phyloP scores from a whole-genome alignment of 805 yeast genomes.

The Sugiyamaella smithiae region DNA sequence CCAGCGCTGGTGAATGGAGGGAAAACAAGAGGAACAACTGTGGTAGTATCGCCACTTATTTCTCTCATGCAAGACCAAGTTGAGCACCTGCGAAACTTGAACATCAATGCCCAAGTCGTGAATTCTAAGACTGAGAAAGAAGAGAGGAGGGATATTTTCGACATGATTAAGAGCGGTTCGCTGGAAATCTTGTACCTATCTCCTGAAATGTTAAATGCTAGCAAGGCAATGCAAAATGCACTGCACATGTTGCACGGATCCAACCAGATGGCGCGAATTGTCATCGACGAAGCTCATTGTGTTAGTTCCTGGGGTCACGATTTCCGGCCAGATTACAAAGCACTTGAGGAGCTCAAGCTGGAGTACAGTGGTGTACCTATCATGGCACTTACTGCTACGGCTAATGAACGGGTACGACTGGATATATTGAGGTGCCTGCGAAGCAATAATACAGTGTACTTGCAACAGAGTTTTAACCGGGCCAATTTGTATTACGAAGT shows the following conservation, averaged over 20 bases:
- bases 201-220: slow-evolving; percentile 89
- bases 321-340: slow-evolving; percentile 92
- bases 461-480: slow-evolving; percentile 91
- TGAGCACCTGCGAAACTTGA: slow-evolving; percentile 62
- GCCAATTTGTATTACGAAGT: slow-evolving; percentile 81
- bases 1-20: slow-evolving; percentile 85
- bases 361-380: slow-evolving; percentile 79
- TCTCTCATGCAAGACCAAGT: slow-evolving; percentile 98
- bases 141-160: slow-evolving; percentile 61
- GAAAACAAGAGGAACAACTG: slow-evolving; percentile 73
- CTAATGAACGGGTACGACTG: slow-evolving; percentile 81
- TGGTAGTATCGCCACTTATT: slow-evolving; percentile 90
- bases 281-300: slow-evolving; percentile 97
- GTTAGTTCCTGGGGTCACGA: slow-evolving; percentile 99
- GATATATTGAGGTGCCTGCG: slow-evolving; percentile 81
- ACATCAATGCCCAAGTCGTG: slow-evolving; percentile 83
- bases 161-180: slow-evolving; percentile 59
- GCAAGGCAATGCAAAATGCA: slow-evolving; percentile 59
- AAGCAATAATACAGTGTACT: slow-evolving; percentile 50
- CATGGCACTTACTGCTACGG: slow-evolving; percentile 97
- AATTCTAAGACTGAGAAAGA: slow-evolving; percentile 68
- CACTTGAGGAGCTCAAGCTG: slow-evolving; percentile 65
- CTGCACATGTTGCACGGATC: slow-evolving; percentile 55
- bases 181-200: slow-evolving; percentile 80
- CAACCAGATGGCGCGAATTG: slow-evolving; percentile 71